Conservation (phyloP, 1,139 yeast species). For the Pichia sp. region DNA sequence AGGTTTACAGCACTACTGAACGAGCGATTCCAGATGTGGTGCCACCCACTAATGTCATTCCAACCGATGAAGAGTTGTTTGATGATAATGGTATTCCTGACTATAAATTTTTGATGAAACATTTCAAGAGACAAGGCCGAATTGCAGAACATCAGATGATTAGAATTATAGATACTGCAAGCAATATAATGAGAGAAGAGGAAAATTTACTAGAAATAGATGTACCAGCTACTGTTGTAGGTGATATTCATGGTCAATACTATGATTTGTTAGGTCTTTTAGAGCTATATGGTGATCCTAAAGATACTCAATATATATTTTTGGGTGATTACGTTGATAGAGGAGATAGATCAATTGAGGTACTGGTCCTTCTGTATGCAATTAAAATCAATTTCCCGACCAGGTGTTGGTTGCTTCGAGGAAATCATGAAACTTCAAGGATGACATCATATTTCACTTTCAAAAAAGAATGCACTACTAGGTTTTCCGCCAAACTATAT, state of each 20-base stretch:
- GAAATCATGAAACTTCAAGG: constrained; percentile 91
- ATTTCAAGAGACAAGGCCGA: constrained; percentile 76
- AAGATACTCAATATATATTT: constrained; percentile 66
- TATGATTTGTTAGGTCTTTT: constrained; percentile 84
- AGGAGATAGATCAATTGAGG: constrained; percentile 97
- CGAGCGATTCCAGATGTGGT: constrained; percentile 57
- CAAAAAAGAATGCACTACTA: constrained; percentile 87
- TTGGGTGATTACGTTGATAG: constrained; percentile 97
- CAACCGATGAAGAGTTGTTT: constrained; percentile 66
- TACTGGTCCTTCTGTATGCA: constrained; percentile 71
- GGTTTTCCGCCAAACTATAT: constrained; percentile 72
- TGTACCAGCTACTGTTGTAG: constrained; percentile 94
- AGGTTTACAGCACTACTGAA: constrained; percentile 52
- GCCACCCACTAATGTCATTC: constrained; percentile 61
- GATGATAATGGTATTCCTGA: constrained; percentile 58
- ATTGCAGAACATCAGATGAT: constrained; percentile 65
- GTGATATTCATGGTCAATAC: constrained; percentile 95
- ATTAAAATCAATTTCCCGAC: constrained; percentile 72
- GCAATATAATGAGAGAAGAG: constrained; percentile 57
- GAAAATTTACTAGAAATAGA: constrained; percentile 75
- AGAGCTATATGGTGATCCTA: constrained; percentile 92
- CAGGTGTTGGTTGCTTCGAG: constrained; percentile 70
- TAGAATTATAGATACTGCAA: constrained; percentile 57
- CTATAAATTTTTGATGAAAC: constrained; percentile 62
- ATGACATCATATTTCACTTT: constrained; percentile 97